Base-by-base conservation (phyloP, 106 monocot genomes). In the Platanthera guangdongensis region DNA sequence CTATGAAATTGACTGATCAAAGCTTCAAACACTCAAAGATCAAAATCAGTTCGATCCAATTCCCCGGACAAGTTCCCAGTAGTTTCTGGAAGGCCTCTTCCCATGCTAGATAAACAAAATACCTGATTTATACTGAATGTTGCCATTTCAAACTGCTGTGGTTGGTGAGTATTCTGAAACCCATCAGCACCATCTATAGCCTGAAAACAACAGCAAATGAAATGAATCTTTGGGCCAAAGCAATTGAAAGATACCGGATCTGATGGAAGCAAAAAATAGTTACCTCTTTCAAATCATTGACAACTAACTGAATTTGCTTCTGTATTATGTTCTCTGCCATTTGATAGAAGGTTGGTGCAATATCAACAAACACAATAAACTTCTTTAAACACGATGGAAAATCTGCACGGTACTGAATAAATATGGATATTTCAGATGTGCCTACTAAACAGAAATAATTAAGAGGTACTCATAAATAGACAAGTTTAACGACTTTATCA, bases 161-260 rank as follows among this genome's bases (percentile, higher is more conserved):
- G 57, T 86, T 86, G 87, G 77, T 96, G 93, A 39, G 96, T 96
- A 75, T 96, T 96, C 81, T 96, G 93, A 79, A 90, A 96, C 8
- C 93, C 93, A 81, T 91, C 86, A 55, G 96, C 96, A 64, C 88
- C 86, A 83, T 90, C 85, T 73, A 96, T 81, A 78, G 93, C 96
- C 93, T 96, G 76, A 64, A 15, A 77, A 77, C 28, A 32, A 65
- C 59, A 55, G 10, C 30, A 65, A 10, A 57, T 74, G 13, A 65
- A 30, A 74, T 50, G 21, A 62, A 14, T 10, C 7, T 9, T 7
- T 21, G 14, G 59, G 75, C 51, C 14, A 73, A 52, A 48, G 10
- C 30, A 68, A 73, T 75, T 32, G 28, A 49, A 11, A 28, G 8
- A 75, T 45, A 47, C 1, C 45, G 12, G 32, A 32, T 30, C 25